Evolutionary conservation across 371 early-diverging fungal genomes (phyloP).

Genomic region (Aphelidium insulamus): DNA sequence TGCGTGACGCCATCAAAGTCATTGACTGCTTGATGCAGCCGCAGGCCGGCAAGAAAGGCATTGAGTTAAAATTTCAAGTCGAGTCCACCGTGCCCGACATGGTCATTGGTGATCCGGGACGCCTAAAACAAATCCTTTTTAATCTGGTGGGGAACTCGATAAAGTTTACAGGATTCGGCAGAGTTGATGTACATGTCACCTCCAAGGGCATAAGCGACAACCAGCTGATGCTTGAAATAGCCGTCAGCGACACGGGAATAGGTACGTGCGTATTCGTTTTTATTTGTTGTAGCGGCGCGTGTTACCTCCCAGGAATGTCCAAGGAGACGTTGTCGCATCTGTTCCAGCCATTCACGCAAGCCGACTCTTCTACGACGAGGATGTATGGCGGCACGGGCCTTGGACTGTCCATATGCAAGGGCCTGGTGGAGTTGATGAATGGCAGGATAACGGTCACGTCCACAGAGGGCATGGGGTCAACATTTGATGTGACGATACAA

Average conservation of each 20-base stretch:
- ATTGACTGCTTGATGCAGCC: slow-evolving; percentile 32
- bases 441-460: slow-evolving; percentile 26
- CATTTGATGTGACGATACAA: too few species aligned
- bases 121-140: slow-evolving; percentile 26
- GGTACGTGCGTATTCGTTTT: too few species aligned
- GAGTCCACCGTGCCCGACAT: slow-evolving; percentile 31
- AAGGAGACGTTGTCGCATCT: not conserved
- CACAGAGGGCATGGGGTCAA: slow-evolving; percentile 23
- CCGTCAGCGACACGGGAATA: slow-evolving; percentile 61
- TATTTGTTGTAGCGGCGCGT: too few species aligned
- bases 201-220: too few species aligned
- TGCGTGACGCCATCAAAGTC: slow-evolving; percentile 32
- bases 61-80: slow-evolving; percentile 31
- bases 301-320: too few species aligned
- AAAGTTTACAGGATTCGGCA: too few species aligned
- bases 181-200: too few species aligned
- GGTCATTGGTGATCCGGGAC: slow-evolving; percentile 29
- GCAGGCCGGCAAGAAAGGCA: slow-evolving; percentile 28
- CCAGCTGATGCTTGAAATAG: slow-evolving; percentile 27
- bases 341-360: slow-evolving; percentile 1
- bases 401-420: slow-evolving; percentile 26
- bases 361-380: not conserved
- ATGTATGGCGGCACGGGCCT: slow-evolving; percentile 31
- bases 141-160: slow-evolving; percentile 28
- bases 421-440: slow-evolving; percentile 27